Conservation (phyloP, 2,329 filamentous ascomycete genomes). For the Talaromyces pinophilus region DNA sequence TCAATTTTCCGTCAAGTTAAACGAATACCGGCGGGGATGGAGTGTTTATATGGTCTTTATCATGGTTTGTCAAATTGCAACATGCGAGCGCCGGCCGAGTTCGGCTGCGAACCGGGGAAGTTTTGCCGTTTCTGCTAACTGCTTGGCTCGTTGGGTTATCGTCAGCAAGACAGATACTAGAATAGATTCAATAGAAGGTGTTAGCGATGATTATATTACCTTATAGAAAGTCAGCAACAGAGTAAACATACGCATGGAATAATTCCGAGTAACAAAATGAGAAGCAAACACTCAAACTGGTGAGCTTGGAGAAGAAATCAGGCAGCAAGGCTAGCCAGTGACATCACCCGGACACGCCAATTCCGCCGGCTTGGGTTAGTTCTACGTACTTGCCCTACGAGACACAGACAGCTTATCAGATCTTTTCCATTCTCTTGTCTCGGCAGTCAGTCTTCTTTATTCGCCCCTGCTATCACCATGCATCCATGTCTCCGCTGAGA, state of each 20-base stretch:
- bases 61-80: not conserved
- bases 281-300: not conserved
- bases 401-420: not conserved
- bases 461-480: slow-evolving; percentile 10
- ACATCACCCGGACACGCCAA: slow-evolving; percentile 1
- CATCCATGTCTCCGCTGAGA: slow-evolving; percentile 74
- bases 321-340: not conserved
- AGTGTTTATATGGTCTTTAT: not conserved
- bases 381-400: not conserved
- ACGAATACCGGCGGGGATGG: not conserved
- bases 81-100: slow-evolving; percentile 16
- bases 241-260: not conserved
- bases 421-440: not conserved
- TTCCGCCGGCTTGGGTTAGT: slow-evolving; percentile 6
- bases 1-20: not conserved
- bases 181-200: not conserved
- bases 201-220: too few relatives aligned
- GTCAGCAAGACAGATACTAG: not conserved
- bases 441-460: too few relatives aligned
- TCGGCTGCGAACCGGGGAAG: slow-evolving; percentile 10
- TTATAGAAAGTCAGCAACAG: too few relatives aligned
- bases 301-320: not conserved
- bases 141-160: not conserved
- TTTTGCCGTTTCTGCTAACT: not conserved
- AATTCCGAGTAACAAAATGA: not conserved